Evolutionary conservation across 2,329 filamentous ascomycete species (phyloP), one percentile per base, ranked within the genome.

Genomic region (Tricladium varicosporioides): DNA sequence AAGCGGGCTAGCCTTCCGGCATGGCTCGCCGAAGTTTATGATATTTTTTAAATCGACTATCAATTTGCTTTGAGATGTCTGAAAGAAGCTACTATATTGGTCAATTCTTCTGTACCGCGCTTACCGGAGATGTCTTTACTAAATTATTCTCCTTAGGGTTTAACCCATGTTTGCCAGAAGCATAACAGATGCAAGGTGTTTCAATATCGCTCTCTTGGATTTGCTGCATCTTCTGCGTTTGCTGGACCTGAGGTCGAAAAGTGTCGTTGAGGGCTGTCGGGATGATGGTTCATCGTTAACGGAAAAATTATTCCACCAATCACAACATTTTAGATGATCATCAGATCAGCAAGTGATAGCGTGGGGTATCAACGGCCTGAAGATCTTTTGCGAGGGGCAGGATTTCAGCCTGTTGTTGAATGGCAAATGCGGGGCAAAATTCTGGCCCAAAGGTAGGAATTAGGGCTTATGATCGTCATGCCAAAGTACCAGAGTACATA

Each of bases 271-370:
- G 53, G 22, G 22, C 22, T 27, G 22, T 27, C 22, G 22, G 22
- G 22, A 27, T 33, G 57, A 53, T 50, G 51, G n/a, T 48, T 57
- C 53, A 16, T 51, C 32, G 19, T 40, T 2, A 49, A 54, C 33
- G 58, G 54, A 54, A 27, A 33, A 63, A 44, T 60, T 60, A 42
- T 63, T 64, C 62, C 63, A 63, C 62, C 59, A 64, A 58, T 53
- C n/a, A 55, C 0, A 44, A 5, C 3, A 7, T 5, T 15, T 5
- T 43, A 8, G 32, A 14, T 49, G 59, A 59, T 53, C 49, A 56
- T 59, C 48, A 47, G 54, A 56, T 57, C 56, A 60, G 44, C 47
- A 40, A 18, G 19, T 15, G 2, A 16, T 15, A 22, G 58, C 58
- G 60, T 64, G 62, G 62, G 62, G 57, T 57, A 55, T 51, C 36